Evolutionary conservation across 2,329 filamentous ascomycete species (phyloP).

Genomic region (Dryadomyces quercus-mongolicae): DNA sequence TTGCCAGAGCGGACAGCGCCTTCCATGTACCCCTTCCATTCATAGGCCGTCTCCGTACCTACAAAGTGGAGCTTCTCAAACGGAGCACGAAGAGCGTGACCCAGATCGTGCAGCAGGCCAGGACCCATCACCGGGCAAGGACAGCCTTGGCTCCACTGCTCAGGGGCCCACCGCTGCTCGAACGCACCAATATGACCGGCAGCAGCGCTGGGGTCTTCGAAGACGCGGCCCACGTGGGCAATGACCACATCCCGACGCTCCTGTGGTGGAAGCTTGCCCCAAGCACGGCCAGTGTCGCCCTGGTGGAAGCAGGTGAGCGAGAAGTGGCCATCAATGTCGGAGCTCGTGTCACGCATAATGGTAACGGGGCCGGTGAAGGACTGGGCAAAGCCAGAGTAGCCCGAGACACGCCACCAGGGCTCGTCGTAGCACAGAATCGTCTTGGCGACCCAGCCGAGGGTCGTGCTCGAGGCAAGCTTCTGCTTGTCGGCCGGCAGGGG

Average conservation of each 20-base stretch:
- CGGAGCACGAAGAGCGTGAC: constrained; percentile 18
- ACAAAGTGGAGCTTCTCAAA: constrained; percentile 29
- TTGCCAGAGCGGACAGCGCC: constrained; percentile 38
- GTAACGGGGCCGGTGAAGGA: background rate
- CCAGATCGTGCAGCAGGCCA: background rate
- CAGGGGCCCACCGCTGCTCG: background rate
- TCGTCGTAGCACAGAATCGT: constrained; percentile 28
- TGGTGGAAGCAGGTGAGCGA: background rate
- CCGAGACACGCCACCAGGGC: constrained; percentile 24
- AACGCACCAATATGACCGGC: background rate
- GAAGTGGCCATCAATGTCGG: background rate
- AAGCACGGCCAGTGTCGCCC: background rate
- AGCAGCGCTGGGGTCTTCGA: background rate
- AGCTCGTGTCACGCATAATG: background rate
- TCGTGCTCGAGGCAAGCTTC: constrained; percentile 18
- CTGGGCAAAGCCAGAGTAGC: constrained; percentile 6
- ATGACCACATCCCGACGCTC: background rate
- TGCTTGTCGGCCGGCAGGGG: constrained; percentile 29
- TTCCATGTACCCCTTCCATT: constrained; percentile 48
- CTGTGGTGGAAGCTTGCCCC: background rate
- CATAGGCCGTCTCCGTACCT: constrained; percentile 37
- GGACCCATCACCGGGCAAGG: constrained; percentile 1
- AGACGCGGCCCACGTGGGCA: background rate
- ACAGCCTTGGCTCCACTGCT: constrained; percentile 1
- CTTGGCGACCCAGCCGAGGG: constrained; percentile 32